Percentiles rank a stretch among this genome's conserved stretches.
Evolutionary conservation across 345 rosid genomes (phyloP).

Genomic region (Eucalyptus sp.): DNA sequence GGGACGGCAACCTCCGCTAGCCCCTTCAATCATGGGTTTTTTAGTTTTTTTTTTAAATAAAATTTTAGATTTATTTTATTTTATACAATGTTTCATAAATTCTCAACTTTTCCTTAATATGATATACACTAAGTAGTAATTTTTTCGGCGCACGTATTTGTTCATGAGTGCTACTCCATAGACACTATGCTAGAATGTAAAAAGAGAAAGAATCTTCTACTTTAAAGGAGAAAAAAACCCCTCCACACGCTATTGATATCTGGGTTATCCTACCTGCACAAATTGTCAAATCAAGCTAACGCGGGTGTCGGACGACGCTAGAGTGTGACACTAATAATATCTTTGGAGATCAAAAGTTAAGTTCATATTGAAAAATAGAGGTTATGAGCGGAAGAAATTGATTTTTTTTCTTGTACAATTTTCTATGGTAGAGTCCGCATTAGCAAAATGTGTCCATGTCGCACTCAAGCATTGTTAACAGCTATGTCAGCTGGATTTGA

Average conservation of each 20-base stretch:
- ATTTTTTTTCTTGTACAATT: not conserved
- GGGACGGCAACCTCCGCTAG: too few species aligned
- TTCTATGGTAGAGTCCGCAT: not conserved
- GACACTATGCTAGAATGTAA: not conserved
- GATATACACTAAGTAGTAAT: not conserved
- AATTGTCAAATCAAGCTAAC: not conserved
- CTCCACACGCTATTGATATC: not conserved
- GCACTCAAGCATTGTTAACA: not conserved
- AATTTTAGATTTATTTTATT: not conserved
- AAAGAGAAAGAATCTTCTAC: not conserved
- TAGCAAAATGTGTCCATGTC: not conserved
- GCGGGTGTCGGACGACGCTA: not conserved
- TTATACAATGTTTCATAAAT: not conserved
- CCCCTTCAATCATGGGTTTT: too few species aligned
- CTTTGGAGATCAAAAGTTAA: not conserved
- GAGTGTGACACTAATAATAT: not conserved
- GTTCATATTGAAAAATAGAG: not conserved
- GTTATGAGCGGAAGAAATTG: not conserved
- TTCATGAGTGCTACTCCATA: not conserved
- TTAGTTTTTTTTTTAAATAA: too few species aligned
- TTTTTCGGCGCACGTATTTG: not conserved
- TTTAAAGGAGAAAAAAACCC: not conserved
- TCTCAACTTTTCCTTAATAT: not conserved
- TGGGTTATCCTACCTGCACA: not conserved
- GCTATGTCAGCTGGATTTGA: not conserved